Evolutionary conservation across 2,329 filamentous ascomycete species (phyloP).

Genomic region (Mollisia scopiformis): DNA sequence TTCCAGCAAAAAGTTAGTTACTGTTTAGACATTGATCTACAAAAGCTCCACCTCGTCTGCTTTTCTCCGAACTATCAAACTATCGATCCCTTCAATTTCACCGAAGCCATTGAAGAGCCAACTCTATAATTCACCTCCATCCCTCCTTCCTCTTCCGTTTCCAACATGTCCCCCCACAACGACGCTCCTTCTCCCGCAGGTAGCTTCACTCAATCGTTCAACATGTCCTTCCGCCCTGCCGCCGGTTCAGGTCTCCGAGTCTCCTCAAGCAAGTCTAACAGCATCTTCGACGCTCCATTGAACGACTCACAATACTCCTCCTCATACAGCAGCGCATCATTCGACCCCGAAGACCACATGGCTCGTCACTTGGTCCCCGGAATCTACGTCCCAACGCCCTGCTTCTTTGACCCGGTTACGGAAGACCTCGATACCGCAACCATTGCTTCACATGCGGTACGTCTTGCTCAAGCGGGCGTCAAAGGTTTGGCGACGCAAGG

Average conservation of each 20-base stretch:
- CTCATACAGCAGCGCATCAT: slow-evolving; percentile 45
- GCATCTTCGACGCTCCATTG: slow-evolving; percentile 40
- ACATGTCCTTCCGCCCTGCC: slow-evolving; percentile 36
- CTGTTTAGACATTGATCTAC: slow-evolving; percentile 13
- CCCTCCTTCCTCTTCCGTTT: not conserved
- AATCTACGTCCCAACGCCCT: slow-evolving; percentile 74
- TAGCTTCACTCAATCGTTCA: slow-evolving; percentile 45
- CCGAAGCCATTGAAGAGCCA: not conserved
- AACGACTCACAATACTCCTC: slow-evolving; percentile 41
- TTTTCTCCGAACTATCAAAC: not conserved
- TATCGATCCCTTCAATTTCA: slow-evolving; percentile 2
- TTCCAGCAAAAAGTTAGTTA: slow-evolving; percentile 7
- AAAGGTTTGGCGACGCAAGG: slow-evolving; percentile 66
- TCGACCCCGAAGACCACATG: slow-evolving; percentile 37
- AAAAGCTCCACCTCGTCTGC: not conserved
- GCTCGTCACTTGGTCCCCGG: slow-evolving; percentile 50
- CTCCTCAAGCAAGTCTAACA: slow-evolving; percentile 28
- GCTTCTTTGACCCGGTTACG: slow-evolving; percentile 68
- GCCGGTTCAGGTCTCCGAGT: slow-evolving; percentile 25
- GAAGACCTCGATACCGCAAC: slow-evolving; percentile 69
- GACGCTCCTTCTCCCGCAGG: slow-evolving; percentile 49
- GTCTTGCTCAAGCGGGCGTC: slow-evolving; percentile 62
- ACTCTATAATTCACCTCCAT: slow-evolving; percentile 3
- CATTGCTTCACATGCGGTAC: slow-evolving; percentile 50
- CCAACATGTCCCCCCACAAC: slow-evolving; percentile 49